Percentiles rank a stretch among this genome's conserved stretches.
Conservation (phyloP, 1,284 basidiomycete genomes). For the Austroboletus niveus region DNA sequence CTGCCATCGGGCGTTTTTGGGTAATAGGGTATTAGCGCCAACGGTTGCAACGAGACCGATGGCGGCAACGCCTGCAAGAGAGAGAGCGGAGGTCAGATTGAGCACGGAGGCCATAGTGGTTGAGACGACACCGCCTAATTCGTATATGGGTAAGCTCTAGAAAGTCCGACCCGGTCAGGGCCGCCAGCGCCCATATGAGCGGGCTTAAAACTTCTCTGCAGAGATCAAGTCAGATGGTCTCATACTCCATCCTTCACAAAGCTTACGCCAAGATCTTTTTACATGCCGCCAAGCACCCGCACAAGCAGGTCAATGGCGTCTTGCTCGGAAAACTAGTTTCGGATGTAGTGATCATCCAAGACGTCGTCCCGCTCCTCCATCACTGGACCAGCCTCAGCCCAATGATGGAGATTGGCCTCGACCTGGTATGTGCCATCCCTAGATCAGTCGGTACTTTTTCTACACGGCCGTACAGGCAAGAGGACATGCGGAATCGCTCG, state of each 20-base stretch:
- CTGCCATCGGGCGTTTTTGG: slow-evolving; percentile 59
- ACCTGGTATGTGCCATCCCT: slow-evolving; percentile 49
- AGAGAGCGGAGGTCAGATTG: slow-evolving; percentile 63
- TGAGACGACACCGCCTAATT: too few species aligned
- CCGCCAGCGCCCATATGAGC: not conserved
- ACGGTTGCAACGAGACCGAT: slow-evolving; percentile 50
- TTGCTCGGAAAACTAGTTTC: slow-evolving; percentile 49
- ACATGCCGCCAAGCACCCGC: slow-evolving; percentile 73
- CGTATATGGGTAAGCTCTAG: too few species aligned
- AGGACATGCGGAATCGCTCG: slow-evolving; percentile 50
- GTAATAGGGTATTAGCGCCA: slow-evolving; percentile 52
- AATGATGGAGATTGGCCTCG: slow-evolving; percentile 78
- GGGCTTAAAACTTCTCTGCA: not conserved
- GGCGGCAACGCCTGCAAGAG: slow-evolving; percentile 55
- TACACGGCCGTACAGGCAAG: slow-evolving; percentile 42
- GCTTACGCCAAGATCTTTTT: slow-evolving; percentile 69
- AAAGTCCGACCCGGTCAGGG: not conserved
- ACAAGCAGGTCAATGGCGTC: slow-evolving; percentile 66
- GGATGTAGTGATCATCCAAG: slow-evolving; percentile 47
- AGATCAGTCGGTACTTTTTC: not conserved
- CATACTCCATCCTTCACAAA: slow-evolving; percentile 49
- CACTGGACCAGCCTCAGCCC: slow-evolving; percentile 77
- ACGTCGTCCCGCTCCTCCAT: slow-evolving; percentile 73
- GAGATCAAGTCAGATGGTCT: slow-evolving; percentile 31
- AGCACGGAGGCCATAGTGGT: slow-evolving; percentile 42